phyloP scores from a whole-genome alignment of 2,329 filamentous ascomycete species.

The Endoconidiophora polonica region DNA sequence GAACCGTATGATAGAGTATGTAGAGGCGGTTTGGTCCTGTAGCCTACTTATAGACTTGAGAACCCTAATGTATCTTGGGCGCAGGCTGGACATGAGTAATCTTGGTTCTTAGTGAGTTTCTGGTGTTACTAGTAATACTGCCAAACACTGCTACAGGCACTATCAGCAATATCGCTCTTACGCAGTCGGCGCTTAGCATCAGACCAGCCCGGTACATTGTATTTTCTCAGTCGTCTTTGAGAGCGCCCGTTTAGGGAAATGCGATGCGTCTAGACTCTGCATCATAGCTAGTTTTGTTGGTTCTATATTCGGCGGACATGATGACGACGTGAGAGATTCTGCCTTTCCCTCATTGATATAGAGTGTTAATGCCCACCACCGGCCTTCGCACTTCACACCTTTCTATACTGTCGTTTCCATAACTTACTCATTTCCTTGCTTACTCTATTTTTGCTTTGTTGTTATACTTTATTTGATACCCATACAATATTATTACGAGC shows the following conservation, averaged over 20 bases:
- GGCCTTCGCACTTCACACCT: no score
- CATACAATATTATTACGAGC: no score
- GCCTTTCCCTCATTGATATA: background rate
- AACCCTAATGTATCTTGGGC: background rate
- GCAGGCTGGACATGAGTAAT: background rate
- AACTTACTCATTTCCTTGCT: no score
- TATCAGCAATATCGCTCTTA: background rate
- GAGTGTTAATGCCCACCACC: background rate
- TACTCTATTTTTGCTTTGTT: no score
- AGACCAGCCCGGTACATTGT: background rate
- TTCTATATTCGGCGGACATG: background rate
- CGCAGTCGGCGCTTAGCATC: constrained; percentile 3
- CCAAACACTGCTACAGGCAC: background rate
- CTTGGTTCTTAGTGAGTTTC: background rate
- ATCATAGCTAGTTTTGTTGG: background rate
- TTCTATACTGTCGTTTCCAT: no score
- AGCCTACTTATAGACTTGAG: background rate
- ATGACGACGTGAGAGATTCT: background rate
- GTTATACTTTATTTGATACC: no score
- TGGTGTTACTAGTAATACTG: no score
- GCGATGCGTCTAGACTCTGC: background rate
- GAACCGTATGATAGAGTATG: no score
- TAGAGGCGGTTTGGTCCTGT: background rate
- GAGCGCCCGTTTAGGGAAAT: background rate
- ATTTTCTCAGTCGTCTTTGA: background rate